Evolutionary conservation across 768 basidiomycete genomes (phyloP).

Genomic region (Baorangia bicolor): DNA sequence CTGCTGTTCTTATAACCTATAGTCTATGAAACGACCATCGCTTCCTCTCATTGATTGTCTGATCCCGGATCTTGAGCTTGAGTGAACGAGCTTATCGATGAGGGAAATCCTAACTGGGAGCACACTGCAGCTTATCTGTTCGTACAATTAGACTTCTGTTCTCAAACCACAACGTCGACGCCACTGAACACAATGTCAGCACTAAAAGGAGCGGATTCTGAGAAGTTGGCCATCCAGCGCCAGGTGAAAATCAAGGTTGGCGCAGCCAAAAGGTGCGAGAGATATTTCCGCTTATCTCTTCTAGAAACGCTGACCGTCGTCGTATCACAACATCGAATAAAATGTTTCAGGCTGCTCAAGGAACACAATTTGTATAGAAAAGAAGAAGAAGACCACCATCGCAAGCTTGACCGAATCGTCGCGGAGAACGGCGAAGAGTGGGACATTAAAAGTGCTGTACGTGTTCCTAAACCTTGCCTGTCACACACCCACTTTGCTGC

Average conservation of each 20-base stretch:
- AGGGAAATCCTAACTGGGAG: neutral
- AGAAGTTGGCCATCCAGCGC: conserved; percentile 42
- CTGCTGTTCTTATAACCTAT: conserved; percentile 27
- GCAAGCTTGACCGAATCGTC: conserved; percentile 60
- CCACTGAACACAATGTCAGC: conserved; percentile 14
- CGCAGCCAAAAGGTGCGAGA: conserved; percentile 58
- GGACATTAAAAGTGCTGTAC: conserved; percentile 74
- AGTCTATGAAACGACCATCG: conserved; percentile 25
- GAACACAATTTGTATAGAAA: conserved; percentile 65
- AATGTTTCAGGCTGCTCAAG: conserved; percentile 54
- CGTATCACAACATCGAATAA: conserved; percentile 8
- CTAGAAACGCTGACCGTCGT: conserved; percentile 9
- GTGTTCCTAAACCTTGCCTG: conserved; percentile 28
- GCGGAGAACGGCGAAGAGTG: conserved; percentile 66
- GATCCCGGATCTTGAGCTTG: neutral
- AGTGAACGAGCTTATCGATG: conserved; percentile 10
- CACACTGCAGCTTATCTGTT: neutral
- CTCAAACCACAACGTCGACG: conserved; percentile 12
- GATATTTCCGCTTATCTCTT: conserved; percentile 18
- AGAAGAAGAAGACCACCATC: conserved; percentile 59
- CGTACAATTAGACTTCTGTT: neutral
- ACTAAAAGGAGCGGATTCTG: conserved; percentile 15
- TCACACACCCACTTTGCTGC: conserved; percentile 11
- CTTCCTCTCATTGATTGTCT: neutral
- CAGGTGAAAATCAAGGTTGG: conserved; percentile 80